Evolutionary conservation across 2,329 filamentous ascomycete genomes (phyloP).

Genomic region (Teratosphaeriaceae sp.): DNA sequence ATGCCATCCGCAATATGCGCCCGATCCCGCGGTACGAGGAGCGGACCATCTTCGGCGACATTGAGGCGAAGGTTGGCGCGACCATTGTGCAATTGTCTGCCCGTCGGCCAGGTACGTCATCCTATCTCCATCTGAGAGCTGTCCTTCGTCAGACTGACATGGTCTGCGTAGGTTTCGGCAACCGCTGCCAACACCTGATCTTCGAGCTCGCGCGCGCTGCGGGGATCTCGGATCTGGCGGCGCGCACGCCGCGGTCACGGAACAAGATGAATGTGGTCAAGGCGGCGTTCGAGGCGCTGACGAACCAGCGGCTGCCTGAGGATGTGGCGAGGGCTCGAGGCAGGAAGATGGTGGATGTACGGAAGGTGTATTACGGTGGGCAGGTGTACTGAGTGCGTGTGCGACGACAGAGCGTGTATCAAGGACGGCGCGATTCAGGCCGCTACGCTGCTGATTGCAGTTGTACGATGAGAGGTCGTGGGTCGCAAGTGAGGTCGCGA

Average conservation of each 20-base stretch:
- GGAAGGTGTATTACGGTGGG: conserved; percentile 95
- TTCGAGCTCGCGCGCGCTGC: conserved; percentile 88
- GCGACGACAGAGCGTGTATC: too few species aligned
- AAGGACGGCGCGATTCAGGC: too few species aligned
- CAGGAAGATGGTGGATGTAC: conserved; percentile 91
- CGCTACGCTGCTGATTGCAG: too few species aligned
- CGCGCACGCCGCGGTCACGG: conserved; percentile 72
- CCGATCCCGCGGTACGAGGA: conserved; percentile 89
- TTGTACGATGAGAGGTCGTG: too few species aligned
- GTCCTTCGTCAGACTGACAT: too few species aligned
- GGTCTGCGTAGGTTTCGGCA: conserved; percentile 71
- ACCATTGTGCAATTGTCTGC: conserved; percentile 74
- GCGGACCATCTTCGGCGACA: conserved; percentile 81
- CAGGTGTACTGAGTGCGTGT: conserved; percentile 22
- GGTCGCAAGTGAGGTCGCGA: too few species aligned
- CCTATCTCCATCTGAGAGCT: background rate
- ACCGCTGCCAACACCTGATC: conserved; percentile 84
- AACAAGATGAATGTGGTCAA: conserved; percentile 99
- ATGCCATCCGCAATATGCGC: conserved; percentile 85
- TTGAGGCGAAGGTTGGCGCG: conserved; percentile 80
- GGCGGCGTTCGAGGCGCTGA: conserved; percentile 75
- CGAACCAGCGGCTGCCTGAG: conserved; percentile 78
- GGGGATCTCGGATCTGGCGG: conserved; percentile 81
- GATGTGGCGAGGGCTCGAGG: conserved; percentile 82
- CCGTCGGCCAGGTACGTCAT: conserved; percentile 72